phyloP scores from a whole-genome alignment of 140 eudicot species.

The Anethum foeniculum region DNA sequence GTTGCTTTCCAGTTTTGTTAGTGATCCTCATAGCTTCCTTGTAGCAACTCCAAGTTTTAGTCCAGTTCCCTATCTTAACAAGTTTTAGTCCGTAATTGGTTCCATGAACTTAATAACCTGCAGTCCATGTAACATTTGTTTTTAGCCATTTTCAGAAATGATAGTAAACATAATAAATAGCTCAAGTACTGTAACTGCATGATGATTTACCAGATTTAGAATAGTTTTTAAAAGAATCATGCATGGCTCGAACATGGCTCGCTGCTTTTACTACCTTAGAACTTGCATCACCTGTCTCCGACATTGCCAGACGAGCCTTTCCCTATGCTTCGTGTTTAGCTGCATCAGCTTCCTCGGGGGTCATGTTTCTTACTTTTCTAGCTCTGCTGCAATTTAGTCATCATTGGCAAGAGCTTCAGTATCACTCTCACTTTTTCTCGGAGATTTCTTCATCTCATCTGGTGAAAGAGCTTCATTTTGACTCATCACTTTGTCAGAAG shows the following conservation, averaged over 20 bases:
- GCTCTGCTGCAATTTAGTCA: background rate
- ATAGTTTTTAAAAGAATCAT: too few species aligned
- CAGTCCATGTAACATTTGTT: background rate
- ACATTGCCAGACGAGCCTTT: background rate
- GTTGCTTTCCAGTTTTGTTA: too few species aligned
- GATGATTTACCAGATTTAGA: background rate
- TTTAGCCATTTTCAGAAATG: background rate
- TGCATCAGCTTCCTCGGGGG: background rate
- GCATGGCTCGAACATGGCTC: background rate
- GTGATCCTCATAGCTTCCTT: too few species aligned
- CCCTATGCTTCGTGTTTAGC: background rate
- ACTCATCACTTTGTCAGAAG: background rate
- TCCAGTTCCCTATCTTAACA: too few species aligned
- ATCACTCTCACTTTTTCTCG: background rate
- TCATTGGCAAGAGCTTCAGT: background rate
- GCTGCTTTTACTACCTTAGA: background rate
- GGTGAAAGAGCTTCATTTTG: background rate
- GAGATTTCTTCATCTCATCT: conserved; percentile 21
- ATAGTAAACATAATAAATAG: background rate
- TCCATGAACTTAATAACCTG: background rate
- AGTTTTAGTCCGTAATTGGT: too few species aligned
- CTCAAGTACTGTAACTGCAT: background rate
- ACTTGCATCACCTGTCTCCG: background rate
- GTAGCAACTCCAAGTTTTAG: too few species aligned
- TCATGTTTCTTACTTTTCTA: background rate